Evolutionary conservation across 257 asterid genomes (phyloP).

Genomic region (Solanum tacnaense): DNA sequence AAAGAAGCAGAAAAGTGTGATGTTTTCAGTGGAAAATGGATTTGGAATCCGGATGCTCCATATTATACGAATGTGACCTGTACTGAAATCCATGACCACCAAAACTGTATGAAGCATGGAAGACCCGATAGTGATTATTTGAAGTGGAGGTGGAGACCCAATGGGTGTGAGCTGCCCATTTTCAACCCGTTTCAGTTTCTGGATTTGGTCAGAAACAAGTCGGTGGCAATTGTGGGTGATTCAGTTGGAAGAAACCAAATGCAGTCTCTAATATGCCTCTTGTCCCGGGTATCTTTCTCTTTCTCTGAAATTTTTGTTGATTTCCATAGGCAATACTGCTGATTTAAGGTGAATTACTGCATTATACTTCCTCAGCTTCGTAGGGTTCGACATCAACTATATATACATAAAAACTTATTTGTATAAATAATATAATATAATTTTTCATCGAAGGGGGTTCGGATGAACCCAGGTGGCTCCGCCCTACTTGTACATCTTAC

Average conservation of each 20-base stretch:
- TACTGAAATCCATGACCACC: slow-evolving; percentile 20
- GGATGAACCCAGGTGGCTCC: too few species aligned
- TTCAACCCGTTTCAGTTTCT: slow-evolving; percentile 48
- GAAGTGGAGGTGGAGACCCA: slow-evolving; percentile 34
- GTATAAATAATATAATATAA: too few species aligned
- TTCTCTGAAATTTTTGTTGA: not conserved
- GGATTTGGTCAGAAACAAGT: slow-evolving; percentile 40
- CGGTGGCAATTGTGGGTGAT: slow-evolving; percentile 68
- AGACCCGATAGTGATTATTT: slow-evolving; percentile 18
- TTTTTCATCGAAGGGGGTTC: too few species aligned
- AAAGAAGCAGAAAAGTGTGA: slow-evolving; percentile 16
- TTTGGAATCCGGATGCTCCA: slow-evolving; percentile 45
- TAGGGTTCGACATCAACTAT: too few species aligned
- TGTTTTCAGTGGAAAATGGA: slow-evolving; percentile 47
- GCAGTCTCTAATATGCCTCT: slow-evolving; percentile 70
- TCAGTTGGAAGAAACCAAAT: slow-evolving; percentile 61
- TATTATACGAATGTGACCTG: slow-evolving; percentile 35
- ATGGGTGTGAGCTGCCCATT: slow-evolving; percentile 39
- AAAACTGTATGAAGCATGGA: slow-evolving; percentile 24
- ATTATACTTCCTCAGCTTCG: too few species aligned
- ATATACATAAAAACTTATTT: too few species aligned
- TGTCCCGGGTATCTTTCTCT: slow-evolving; percentile 35
- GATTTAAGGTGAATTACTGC: not conserved
- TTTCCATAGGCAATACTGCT: not conserved
- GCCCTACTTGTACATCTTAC: too few species aligned